These are phyloP conservation scores for Fusarium buharicum DNA, from an alignment of 2,329 filamentous ascomycete genomes.

Conservation along the genomic window DNA sequence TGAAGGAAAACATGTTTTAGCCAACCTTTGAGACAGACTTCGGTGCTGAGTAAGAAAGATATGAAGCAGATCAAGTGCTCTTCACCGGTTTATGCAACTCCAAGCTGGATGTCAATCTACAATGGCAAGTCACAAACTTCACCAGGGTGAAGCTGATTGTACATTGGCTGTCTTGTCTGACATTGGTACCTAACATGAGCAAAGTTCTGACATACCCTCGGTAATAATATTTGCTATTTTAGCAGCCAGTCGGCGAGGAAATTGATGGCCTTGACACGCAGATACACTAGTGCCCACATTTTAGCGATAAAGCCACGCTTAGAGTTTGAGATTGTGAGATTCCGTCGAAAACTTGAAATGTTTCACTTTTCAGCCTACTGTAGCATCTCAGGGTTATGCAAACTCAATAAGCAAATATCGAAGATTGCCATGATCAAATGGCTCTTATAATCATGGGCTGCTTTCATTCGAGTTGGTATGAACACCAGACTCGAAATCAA, in stretches of 20 bases:
- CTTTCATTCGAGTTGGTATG: background rate
- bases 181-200: background rate
- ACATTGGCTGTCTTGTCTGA: background rate
- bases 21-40: no score
- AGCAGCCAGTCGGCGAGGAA: slow-evolving; percentile 4
- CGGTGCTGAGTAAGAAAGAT: no score
- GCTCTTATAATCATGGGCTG: background rate
- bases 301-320: slow-evolving; percentile 30
- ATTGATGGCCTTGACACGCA: background rate
- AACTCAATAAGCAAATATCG: background rate
- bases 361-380: slow-evolving; percentile 29
- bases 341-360: slow-evolving; percentile 20
- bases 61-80: no score
- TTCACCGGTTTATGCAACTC: no score
- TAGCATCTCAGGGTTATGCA: background rate
- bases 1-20: no score
- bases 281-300: slow-evolving; percentile 27
- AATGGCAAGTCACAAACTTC: background rate
- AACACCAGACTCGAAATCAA: slow-evolving; percentile 15
- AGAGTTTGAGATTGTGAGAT: slow-evolving; percentile 27
- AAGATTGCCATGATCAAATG: background rate
- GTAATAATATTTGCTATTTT: no score
- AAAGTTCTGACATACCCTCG: background rate
- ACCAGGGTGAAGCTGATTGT: background rate
- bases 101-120: background rate